A percentile compares a stretch with the other conserved stretches of the same genome.
Evolutionary conservation across 108 stramenopile species (phyloP).

Genomic region (Nannochloropsis salina): DNA sequence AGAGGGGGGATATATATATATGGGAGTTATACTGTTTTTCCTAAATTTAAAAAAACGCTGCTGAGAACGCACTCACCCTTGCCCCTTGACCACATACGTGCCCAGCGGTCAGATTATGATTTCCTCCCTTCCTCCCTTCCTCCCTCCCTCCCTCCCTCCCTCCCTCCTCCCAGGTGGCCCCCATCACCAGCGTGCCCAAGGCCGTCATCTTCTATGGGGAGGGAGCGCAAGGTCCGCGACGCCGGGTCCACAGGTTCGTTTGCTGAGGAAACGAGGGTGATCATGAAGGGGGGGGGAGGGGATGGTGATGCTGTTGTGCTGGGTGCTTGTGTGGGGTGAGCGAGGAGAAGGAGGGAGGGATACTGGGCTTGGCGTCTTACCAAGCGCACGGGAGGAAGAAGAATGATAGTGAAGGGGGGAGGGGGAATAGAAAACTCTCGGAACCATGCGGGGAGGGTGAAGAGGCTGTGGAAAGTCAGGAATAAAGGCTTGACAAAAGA

Average conservation of each 20-base stretch:
- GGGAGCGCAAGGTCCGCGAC: neutral
- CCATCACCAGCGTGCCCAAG: neutral
- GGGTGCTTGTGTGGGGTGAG: no score
- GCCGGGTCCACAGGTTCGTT: neutral
- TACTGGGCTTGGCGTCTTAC: no score
- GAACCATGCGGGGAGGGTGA: no score
- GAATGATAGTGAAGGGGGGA: neutral
- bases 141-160: neutral
- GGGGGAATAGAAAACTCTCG: no score
- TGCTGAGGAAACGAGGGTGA: no score
- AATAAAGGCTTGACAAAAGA: no score
- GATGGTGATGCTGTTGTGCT: no score
- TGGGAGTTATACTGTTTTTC: no score
- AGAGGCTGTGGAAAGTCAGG: no score
- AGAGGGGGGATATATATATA: no score
- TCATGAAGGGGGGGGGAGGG: neutral
- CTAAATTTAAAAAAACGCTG: no score
- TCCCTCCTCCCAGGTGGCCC: neutral
- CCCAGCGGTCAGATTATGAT: neutral
- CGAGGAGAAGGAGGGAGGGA: no score
- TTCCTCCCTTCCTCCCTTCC: neutral
- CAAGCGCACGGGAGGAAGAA: neutral
- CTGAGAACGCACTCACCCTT: neutral
- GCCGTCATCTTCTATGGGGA: neutral
- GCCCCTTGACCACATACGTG: neutral